Base-by-base conservation (phyloP, 1,284 basidiomycete genomes). In the Neonothopanus nambi region DNA sequence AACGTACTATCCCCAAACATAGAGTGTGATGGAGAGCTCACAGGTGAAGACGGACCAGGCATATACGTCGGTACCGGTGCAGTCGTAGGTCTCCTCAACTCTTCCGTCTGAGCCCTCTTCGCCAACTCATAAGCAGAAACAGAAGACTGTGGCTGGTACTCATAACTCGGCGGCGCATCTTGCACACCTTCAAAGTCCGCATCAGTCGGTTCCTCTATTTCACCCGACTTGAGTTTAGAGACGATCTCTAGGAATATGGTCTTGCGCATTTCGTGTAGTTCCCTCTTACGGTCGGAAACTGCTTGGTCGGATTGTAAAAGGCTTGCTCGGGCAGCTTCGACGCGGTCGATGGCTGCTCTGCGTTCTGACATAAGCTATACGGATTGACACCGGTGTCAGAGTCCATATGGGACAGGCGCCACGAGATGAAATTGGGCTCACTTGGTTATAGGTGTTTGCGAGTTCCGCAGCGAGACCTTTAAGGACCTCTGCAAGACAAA, bases 81-180 rank as follows among this genome's bases (percentile, higher is more conserved):
- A 26, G 35, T 40, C 9, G 26, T 8, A 9, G 42, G 20, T 21
- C 35, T 38, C n/a, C 39, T 50, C 4, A 40, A 37, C 15, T 35
- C 6, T 26, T 23, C 33, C 23, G 8, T 23, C n/a, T 37, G 37
- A 4, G 23, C 47, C 11, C 42, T 23, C n/a, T 50, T 50, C 35
- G 17, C 48, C 18, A 21, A 28, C 5, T 20, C 4, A 17, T 41
- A 33, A 3, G 40, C 17, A 6, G 39, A 30, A 18, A 40, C 13
- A 15, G 24, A 26, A 23, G 41, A 11, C 13, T 45, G 5, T 24
- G 43, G 23, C 30, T 52, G 35, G 8, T 23, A 28, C 5, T 52
- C 51, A 24, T 53, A 53, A 47, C 51, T 53, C 13, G 51, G 51
- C 37, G 51, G 51, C 35, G 51, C 51, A 21, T 53, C 51, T 33